A percentile compares a stretch with the other conserved stretches of the same genome.
Evolutionary conservation across 1,139 yeast species (phyloP).

Genomic region (Diutina sp.): DNA sequence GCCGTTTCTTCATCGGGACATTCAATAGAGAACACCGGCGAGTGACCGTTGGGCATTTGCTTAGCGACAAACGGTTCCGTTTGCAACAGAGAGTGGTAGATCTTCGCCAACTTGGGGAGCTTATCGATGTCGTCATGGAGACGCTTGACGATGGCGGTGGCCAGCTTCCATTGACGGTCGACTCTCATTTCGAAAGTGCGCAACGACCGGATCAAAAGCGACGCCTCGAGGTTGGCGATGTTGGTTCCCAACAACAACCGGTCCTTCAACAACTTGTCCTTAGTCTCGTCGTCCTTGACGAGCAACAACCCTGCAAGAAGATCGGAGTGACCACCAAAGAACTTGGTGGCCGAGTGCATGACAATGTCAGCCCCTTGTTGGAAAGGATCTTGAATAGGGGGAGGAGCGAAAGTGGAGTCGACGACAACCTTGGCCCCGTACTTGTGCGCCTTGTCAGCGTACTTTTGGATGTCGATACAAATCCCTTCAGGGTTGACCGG

Average conservation of each 20-base stretch:
- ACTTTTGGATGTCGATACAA: slow-evolving; percentile 47
- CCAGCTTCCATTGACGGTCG: slow-evolving; percentile 49
- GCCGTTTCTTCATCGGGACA: slow-evolving; percentile 44
- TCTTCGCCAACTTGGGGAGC: slow-evolving; percentile 35
- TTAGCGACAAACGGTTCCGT: slow-evolving; percentile 44
- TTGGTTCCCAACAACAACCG: slow-evolving; percentile 65
- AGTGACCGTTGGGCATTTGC: slow-evolving; percentile 56
- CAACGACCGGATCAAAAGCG: slow-evolving; percentile 61
- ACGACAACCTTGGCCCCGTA: slow-evolving; percentile 58
- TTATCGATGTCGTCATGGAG: slow-evolving; percentile 34
- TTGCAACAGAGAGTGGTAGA: slow-evolving; percentile 71
- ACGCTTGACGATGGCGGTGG: slow-evolving; percentile 45
- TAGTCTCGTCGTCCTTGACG: slow-evolving; percentile 38
- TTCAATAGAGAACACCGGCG: slow-evolving; percentile 67
- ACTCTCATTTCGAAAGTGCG: slow-evolving; percentile 70
- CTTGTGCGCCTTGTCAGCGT: slow-evolving; percentile 55
- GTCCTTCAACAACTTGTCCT: slow-evolving; percentile 38
- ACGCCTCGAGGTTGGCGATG: slow-evolving; percentile 66
- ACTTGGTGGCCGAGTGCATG: slow-evolving; percentile 85
- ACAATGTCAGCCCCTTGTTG: slow-evolving; percentile 70
- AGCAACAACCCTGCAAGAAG: slow-evolving; percentile 69
- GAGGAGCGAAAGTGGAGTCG: slow-evolving; percentile 91
- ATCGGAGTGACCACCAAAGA: slow-evolving; percentile 89
- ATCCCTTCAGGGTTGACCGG: slow-evolving; percentile 82
- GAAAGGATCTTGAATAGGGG: slow-evolving; percentile 77